Evolutionary conservation across 2,329 filamentous ascomycete genomes (phyloP).

Genomic region (Xylariaceae sp.): DNA sequence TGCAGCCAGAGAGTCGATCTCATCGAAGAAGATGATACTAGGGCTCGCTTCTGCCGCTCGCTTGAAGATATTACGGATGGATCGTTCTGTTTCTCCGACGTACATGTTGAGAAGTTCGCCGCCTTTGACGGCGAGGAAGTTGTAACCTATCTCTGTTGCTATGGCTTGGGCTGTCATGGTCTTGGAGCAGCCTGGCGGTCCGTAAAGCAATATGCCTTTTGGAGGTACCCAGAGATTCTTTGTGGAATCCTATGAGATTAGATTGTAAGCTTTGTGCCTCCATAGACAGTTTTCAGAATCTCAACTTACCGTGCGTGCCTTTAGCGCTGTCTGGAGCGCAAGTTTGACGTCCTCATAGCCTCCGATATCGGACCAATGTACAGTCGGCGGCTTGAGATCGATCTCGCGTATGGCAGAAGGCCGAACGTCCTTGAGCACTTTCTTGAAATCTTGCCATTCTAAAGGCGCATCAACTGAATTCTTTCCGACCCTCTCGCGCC

Average conservation of each 20-base stretch:
- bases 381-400: slow-evolving; percentile 80
- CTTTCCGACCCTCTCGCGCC: slow-evolving; percentile 20
- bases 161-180: slow-evolving; percentile 88
- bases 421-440: slow-evolving; percentile 64
- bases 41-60: slow-evolving; percentile 82
- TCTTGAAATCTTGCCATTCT: slow-evolving; percentile 52
- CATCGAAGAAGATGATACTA: slow-evolving; percentile 94
- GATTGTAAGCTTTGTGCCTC: slow-evolving; percentile 11
- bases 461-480: slow-evolving; percentile 16
- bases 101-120: slow-evolving; percentile 95
- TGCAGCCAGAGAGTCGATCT: slow-evolving; percentile 81
- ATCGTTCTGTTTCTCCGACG: slow-evolving; percentile 88
- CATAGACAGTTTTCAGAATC: background rate
- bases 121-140: slow-evolving; percentile 92
- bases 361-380: slow-evolving; percentile 83
- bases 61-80: slow-evolving; percentile 78
- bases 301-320: slow-evolving; percentile 28
- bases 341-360: slow-evolving; percentile 75
- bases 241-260: slow-evolving; percentile 27
- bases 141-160: slow-evolving; percentile 84
- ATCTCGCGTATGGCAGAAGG: slow-evolving; percentile 88
- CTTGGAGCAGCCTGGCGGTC: slow-evolving; percentile 91
- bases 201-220: slow-evolving; percentile 85
- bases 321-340: slow-evolving; percentile 49
- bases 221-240: slow-evolving; percentile 52